These are phyloP conservation scores for Epithemia pelagica DNA, from an alignment of 108 stramenopile genomes.

Conservation along the genomic window DNA sequence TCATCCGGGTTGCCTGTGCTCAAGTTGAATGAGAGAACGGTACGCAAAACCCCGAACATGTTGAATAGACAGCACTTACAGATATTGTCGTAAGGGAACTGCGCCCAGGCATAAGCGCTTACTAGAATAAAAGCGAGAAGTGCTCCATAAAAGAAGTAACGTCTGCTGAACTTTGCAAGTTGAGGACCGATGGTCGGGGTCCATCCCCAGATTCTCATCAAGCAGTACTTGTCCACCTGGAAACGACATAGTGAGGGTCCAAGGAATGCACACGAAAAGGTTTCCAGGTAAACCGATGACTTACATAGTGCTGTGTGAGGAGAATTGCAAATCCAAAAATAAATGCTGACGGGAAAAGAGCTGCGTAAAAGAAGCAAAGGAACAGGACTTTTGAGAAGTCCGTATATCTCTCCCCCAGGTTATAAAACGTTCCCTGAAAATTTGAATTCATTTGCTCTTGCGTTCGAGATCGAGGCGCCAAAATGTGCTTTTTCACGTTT, in stretches of 20 bases:
- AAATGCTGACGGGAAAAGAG: slow-evolving; percentile 53
- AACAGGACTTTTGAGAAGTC: slow-evolving; percentile 73
- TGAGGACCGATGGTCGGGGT: slow-evolving; percentile 45
- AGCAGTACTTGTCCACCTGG: slow-evolving; percentile 33
- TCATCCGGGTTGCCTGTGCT: slow-evolving; percentile 10
- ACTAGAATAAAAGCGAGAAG: slow-evolving; percentile 31
- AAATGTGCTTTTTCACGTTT: slow-evolving; percentile 50
- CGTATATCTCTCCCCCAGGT: slow-evolving; percentile 65
- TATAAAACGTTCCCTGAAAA: slow-evolving; percentile 64
- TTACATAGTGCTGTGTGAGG: slow-evolving; percentile 50
- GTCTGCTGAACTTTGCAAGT: slow-evolving; percentile 50
- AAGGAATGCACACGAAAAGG: not conserved
- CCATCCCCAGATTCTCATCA: slow-evolving; percentile 58
- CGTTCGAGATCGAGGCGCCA: slow-evolving; percentile 57
- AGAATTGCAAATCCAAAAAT: slow-evolving; percentile 57
- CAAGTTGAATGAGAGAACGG: too few relatives aligned
- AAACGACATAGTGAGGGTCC: too few relatives aligned
- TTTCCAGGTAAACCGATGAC: too few relatives aligned
- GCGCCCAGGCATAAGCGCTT: slow-evolving; percentile 48
- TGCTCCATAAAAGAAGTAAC: slow-evolving; percentile 56
- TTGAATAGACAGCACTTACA: too few relatives aligned
- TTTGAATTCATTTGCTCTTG: slow-evolving; percentile 55
- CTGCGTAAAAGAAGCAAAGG: slow-evolving; percentile 67
- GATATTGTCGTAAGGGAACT: slow-evolving; percentile 56
- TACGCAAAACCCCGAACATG: too few relatives aligned